phyloP scores from a whole-genome alignment of 257 asterid species.

The Nicotiana paniculata region DNA sequence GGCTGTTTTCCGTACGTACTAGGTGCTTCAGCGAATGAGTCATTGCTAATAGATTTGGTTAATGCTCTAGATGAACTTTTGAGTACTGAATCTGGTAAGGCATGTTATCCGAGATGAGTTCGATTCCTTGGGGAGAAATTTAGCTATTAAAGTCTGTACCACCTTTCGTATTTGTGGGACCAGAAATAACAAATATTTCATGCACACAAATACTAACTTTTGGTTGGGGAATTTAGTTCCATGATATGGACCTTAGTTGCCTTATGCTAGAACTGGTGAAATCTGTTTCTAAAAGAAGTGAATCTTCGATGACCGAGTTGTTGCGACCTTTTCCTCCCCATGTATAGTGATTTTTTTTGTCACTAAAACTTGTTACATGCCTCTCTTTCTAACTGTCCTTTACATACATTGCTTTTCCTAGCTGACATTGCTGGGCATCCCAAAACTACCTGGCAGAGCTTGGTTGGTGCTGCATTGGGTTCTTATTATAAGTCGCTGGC shows the following conservation, averaged over 20 bases:
- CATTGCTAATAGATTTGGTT: slow-evolving; percentile 56
- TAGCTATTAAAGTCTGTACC: not conserved
- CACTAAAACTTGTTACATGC: slow-evolving; percentile 7
- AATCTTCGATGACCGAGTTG: not conserved
- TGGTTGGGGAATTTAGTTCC: not conserved
- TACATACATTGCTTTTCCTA: slow-evolving; percentile 13
- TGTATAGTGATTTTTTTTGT: not conserved
- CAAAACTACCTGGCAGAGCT: slow-evolving; percentile 46
- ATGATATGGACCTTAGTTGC: not conserved
- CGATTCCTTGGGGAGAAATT: not conserved
- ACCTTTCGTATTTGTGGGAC: not conserved
- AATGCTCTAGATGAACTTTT: slow-evolving; percentile 61
- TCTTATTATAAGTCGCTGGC: slow-evolving; percentile 45
- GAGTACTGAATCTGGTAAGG: slow-evolving; percentile 52
- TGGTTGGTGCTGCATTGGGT: slow-evolving; percentile 67
- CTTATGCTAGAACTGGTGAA: not conserved
- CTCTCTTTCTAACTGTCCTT: slow-evolving; percentile 7
- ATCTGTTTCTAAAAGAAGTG: not conserved
- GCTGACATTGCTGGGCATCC: slow-evolving; percentile 33
- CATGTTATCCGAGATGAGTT: slow-evolving; percentile 12
- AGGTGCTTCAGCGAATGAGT: slow-evolving; percentile 34
- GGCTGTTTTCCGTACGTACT: slow-evolving; percentile 53
- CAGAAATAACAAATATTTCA: not conserved
- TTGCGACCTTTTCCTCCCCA: not conserved
- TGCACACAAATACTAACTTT: not conserved